Evolutionary conservation across 805 yeast genomes (phyloP).

Genomic region (Priceomyces castillae): DNA sequence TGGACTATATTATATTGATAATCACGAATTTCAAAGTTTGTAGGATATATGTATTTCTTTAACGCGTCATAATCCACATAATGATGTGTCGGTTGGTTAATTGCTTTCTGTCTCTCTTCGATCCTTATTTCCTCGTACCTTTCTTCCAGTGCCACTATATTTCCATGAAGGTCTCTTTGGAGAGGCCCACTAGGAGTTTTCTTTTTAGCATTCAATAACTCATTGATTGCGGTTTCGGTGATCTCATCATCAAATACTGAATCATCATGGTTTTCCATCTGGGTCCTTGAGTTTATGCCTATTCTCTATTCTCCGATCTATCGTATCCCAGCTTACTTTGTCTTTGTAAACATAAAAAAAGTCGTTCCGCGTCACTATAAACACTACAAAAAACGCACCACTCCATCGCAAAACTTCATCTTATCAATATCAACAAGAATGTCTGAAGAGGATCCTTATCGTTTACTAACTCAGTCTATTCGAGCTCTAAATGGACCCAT

Average conservation of each 20-base stretch:
- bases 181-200: not conserved
- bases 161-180: conserved; percentile 13
- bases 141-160: conserved; percentile 6
- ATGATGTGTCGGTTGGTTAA: conserved; percentile 23
- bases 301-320: not conserved
- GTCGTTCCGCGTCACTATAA: conserved; percentile 1
- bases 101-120: not conserved
- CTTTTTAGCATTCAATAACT: conserved; percentile 1
- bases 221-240: conserved; percentile 10
- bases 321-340: not conserved
- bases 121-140: conserved; percentile 6
- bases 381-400: not conserved
- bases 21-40: conserved; percentile 78
- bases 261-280: conserved; percentile 8
- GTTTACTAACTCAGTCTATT: conserved; percentile 20
- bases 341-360: not conserved
- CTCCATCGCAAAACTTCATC: not conserved
- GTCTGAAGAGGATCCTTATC: conserved; percentile 22
- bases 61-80: conserved; percentile 19
- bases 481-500: conserved; percentile 25
- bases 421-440: not conserved
- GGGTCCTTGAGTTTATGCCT: not conserved
- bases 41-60: conserved; percentile 70
- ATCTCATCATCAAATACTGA: conserved; percentile 14
- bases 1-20: conserved; percentile 82